Conservation (phyloP, 805 yeast genomes). For the Candida gorgasii region DNA sequence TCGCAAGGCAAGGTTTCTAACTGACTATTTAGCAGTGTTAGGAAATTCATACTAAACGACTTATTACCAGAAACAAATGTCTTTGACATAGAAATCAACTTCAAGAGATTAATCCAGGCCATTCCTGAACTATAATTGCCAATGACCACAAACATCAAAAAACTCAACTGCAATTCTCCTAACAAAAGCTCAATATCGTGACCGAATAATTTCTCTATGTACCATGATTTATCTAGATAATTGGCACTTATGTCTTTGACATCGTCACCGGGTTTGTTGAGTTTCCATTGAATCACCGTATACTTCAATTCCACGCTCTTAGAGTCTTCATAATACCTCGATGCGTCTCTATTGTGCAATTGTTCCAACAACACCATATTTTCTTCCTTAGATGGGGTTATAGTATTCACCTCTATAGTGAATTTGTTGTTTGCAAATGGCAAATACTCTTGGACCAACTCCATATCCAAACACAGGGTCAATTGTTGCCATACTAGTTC, state of each 20-base stretch:
- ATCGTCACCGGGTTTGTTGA: constrained; percentile 28
- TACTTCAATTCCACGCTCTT: constrained; percentile 38
- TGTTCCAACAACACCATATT: constrained; percentile 40
- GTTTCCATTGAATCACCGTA: constrained; percentile 42
- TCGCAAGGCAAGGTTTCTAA: constrained; percentile 43
- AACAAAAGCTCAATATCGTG: constrained; percentile 31
- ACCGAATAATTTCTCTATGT: constrained; percentile 41
- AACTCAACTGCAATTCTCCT: constrained; percentile 58
- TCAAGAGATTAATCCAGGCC: constrained; percentile 61
- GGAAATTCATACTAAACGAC: constrained; percentile 28
- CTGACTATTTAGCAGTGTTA: constrained; percentile 36
- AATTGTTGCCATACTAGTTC: constrained; percentile 15
- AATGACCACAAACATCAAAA: constrained; percentile 48
- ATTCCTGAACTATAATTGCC: constrained; percentile 64
- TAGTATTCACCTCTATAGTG: constrained; percentile 37
- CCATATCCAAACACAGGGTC: constrained; percentile 21
- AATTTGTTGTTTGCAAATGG: constrained; percentile 3
- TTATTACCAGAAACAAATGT: constrained; percentile 23
- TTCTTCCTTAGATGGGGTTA: constrained; percentile 54
- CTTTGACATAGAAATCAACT: constrained; percentile 36
- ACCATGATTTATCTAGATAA: constrained; percentile 64
- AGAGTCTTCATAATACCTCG: constrained; percentile 24
- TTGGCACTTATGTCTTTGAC: constrained; percentile 48
- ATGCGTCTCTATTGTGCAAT: constrained; percentile 20
- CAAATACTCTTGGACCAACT: constrained; percentile 24